Percentiles rank a stretch among this genome's conserved stretches.
These are phyloP conservation scores for Suillus cothurnatus DNA, from an alignment of 768 basidiomycete species.

Conservation along the genomic window DNA sequence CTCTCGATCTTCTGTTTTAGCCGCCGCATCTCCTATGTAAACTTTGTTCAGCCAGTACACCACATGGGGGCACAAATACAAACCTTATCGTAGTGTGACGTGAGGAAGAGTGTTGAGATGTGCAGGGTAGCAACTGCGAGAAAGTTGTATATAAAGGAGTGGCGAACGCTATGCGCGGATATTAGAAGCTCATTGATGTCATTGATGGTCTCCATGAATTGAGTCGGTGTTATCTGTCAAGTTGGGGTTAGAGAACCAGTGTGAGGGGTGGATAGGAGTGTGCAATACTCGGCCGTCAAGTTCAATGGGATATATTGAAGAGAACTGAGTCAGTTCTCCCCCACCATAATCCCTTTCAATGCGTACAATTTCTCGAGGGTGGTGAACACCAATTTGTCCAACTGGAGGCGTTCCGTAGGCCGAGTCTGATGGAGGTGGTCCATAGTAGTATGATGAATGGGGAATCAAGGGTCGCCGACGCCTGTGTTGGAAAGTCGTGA, in stretches of 20 bases:
- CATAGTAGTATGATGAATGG: constrained; percentile 83
- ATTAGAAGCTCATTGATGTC: constrained; percentile 87
- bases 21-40: constrained; percentile 71
- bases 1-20: constrained; percentile 63
- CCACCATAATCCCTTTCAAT: constrained; percentile 91
- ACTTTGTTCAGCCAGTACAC: constrained; percentile 9
- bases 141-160: constrained; percentile 76
- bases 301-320: constrained; percentile 87
- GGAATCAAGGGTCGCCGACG: constrained; percentile 57
- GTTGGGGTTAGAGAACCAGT: constrained; percentile 2
- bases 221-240: constrained; percentile 81
- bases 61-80: constrained; percentile 2
- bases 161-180: constrained; percentile 77
- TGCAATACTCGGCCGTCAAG: constrained; percentile 85
- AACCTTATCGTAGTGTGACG: constrained; percentile 85
- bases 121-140: constrained; percentile 82
- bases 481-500: constrained; percentile 30
- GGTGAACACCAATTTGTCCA: constrained; percentile 86
- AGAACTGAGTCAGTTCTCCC: constrained; percentile 91
- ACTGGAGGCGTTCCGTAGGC: constrained; percentile 81
- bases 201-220: constrained; percentile 90
- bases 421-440: constrained; percentile 73
- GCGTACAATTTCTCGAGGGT: constrained; percentile 89
- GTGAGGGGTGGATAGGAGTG: not conserved
- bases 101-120: constrained; percentile 65